Evolutionary conservation across 116 monocot genomes (phyloP).

Genomic region (Thalassia testudinum): DNA sequence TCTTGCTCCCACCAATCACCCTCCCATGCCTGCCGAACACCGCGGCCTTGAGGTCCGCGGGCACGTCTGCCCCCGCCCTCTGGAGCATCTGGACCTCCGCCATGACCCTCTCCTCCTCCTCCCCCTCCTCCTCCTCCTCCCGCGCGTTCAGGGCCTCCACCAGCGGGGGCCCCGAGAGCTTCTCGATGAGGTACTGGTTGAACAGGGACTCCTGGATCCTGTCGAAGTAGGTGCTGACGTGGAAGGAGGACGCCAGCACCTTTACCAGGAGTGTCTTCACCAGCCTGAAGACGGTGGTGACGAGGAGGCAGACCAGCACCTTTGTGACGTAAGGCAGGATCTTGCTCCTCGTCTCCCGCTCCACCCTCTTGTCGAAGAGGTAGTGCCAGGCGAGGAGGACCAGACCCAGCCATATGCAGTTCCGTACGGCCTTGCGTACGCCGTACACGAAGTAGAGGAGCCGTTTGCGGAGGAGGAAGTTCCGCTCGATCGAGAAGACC

Average conservation of each 20-base stretch:
- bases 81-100: conserved; percentile 57
- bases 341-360: conserved; percentile 22
- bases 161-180: conserved; percentile 72
- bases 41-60: conserved; percentile 30
- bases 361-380: conserved; percentile 46
- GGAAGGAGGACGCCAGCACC: conserved; percentile 85
- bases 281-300: conserved; percentile 52
- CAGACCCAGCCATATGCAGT: conserved; percentile 72
- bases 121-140: conserved; percentile 60
- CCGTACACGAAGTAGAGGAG: conserved; percentile 90
- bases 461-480: conserved; percentile 54
- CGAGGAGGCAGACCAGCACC: conserved; percentile 40
- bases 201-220: conserved; percentile 84
- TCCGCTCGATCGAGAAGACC: conserved; percentile 64
- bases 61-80: conserved; percentile 50
- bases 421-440: conserved; percentile 49
- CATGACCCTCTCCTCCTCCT: conserved; percentile 48
- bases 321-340: conserved; percentile 47
- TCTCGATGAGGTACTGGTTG: conserved; percentile 88
- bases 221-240: conserved; percentile 94
- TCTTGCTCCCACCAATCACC: conserved; percentile 21
- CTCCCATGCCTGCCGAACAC: conserved; percentile 17
- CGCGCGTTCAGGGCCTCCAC: conserved; percentile 24
- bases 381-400: conserved; percentile 49
- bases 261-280: conserved; percentile 82